These are phyloP conservation scores for Aspergillus carbonarius DNA, from an alignment of 2,329 filamentous ascomycete species.

Conservation along the genomic window DNA sequence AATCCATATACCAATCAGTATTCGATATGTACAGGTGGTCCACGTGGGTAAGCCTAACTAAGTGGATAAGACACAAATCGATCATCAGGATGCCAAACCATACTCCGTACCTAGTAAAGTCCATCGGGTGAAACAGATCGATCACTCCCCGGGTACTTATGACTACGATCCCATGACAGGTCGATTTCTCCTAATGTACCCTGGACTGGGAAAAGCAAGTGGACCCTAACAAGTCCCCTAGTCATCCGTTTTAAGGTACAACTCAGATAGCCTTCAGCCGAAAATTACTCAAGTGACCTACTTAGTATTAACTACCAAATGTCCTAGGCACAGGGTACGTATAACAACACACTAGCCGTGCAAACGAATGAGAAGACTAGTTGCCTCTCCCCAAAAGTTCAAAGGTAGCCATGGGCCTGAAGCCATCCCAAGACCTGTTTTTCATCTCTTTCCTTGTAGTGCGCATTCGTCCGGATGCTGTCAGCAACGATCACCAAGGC, in stretches of 20 bases:
- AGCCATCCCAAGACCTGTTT: slow-evolving; percentile 77
- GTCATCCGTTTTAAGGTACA: neutral
- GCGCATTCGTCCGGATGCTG: slow-evolving; percentile 77
- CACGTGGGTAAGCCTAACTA: too few species aligned
- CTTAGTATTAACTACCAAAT: neutral
- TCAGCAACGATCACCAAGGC: slow-evolving; percentile 83
- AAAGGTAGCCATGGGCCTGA: slow-evolving; percentile 58
- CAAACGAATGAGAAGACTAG: neutral
- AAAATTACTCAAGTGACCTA: neutral
- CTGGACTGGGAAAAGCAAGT: too few species aligned
- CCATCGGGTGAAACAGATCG: too few species aligned
- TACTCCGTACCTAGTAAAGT: too few species aligned
- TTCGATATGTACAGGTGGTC: too few species aligned
- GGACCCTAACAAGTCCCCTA: too few species aligned
- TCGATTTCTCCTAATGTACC: too few species aligned
- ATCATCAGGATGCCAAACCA: too few species aligned
- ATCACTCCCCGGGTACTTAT: too few species aligned
- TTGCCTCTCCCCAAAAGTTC: slow-evolving; percentile 16
- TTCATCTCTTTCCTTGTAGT: slow-evolving; percentile 77
- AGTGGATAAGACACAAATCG: too few species aligned
- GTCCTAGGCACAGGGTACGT: neutral
- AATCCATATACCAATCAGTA: too few species aligned
- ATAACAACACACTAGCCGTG: neutral
- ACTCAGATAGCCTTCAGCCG: neutral
- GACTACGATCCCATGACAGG: too few species aligned